A percentile compares a stretch with the other conserved stretches of the same genome.
Conservation (phyloP, 1,284 basidiomycete species). For the Abortiporus biennis region DNA sequence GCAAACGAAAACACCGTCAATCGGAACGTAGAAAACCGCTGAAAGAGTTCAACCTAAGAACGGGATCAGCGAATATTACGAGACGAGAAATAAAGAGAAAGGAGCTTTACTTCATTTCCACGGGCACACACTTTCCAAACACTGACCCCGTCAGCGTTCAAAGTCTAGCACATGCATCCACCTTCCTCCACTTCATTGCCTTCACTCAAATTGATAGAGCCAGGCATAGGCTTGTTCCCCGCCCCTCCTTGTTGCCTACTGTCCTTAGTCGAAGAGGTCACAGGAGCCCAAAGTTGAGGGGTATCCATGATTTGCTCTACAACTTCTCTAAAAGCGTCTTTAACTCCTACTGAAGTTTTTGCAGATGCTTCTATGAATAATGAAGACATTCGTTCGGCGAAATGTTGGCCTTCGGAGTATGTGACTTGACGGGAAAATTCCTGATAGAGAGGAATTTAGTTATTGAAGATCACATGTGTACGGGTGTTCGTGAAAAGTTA, state of each 20-base stretch:
- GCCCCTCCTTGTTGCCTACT: neutral
- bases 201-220: constrained; percentile 1
- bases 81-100: too few relatives aligned
- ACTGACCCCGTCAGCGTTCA: too few relatives aligned
- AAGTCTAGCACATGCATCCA: constrained; percentile 4
- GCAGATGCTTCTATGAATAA: constrained; percentile 87
- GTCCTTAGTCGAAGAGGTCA: constrained; percentile 6
- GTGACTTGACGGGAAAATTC: constrained; percentile 88
- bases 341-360: constrained; percentile 80
- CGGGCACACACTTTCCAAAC: too few relatives aligned
- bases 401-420: constrained; percentile 72
- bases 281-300: constrained; percentile 57
- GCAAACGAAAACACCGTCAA: too few relatives aligned
- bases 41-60: too few relatives aligned
- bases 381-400: constrained; percentile 77
- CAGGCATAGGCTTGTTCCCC: neutral
- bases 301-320: constrained; percentile 67
- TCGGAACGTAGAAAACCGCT: too few relatives aligned
- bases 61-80: too few relatives aligned
- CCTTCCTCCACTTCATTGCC: neutral
- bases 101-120: too few relatives aligned
- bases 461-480: neutral
- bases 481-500: too few relatives aligned
- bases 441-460: constrained; percentile 31
- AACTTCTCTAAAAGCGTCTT: constrained; percentile 76